Conservation (phyloP, 148 eudicot genomes). For the Selenicereus undatus region DNA sequence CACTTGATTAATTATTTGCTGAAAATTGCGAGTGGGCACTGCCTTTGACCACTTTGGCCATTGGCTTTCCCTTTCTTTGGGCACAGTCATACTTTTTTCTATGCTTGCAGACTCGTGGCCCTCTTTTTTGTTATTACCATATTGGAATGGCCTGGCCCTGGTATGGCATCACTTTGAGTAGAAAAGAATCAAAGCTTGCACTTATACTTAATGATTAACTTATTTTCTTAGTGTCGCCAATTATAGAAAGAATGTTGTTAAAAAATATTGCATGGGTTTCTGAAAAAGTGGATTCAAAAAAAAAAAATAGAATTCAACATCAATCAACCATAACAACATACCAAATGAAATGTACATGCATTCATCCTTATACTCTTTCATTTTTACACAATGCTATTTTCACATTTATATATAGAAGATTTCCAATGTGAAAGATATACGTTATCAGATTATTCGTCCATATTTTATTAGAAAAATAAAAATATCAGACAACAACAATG, state of each 20-base stretch:
- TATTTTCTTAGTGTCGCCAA: not conserved
- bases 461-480: too few species aligned
- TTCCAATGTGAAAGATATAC: too few species aligned
- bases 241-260: not conserved
- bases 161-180: constrained; percentile 8
- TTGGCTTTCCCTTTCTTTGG: constrained; percentile 4
- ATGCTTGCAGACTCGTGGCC: not conserved
- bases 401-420: too few species aligned
- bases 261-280: not conserved
- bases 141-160: not conserved
- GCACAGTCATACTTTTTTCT: not conserved
- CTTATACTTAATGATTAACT: not conserved
- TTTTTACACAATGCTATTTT: too few species aligned
- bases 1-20: not conserved
- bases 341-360: not conserved
- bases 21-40: not conserved
- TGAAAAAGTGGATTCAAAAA: too few species aligned
- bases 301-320: not conserved
- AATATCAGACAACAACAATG: too few species aligned
- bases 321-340: too few species aligned
- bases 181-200: not conserved
- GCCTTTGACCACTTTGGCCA: not conserved
- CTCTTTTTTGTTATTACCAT: not conserved
- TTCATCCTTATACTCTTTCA: too few species aligned
- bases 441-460: too few species aligned